Evolutionary conservation across 192 early-diverging fungal species (phyloP), one percentile per base, ranked within the genome.

Genomic region (Backusella morwellensis): DNA sequence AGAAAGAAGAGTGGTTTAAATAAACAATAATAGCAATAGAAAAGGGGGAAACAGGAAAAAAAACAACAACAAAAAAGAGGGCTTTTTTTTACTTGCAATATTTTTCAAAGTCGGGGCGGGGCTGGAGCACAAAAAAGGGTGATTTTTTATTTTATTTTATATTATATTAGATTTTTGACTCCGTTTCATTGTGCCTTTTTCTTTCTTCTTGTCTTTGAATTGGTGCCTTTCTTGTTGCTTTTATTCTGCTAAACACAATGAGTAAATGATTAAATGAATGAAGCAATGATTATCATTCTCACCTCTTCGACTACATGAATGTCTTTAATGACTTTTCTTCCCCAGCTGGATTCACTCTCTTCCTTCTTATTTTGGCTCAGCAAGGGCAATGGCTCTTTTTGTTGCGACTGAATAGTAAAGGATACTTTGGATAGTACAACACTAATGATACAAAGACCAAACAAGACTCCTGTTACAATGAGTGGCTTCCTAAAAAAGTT

Each of bases 401-500:
- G 70, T 50, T 83, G 75, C 14, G 6, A 12, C 8, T 71, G 47
- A 75, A 93, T 88, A 6, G 80, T 86, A 35, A 90, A 85, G 47
- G 90, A 81, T 73, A 93, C 34, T 72, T 88, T 88, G 23, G 88
- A 89, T 35, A 87, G 70, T 21, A 83, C 11, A 23, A 90, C 89
- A 7, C 88, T 88, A 66, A 90, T 47, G 11, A 80, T 78, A 86
- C 92, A 91, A 56, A 91, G 11, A 2, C 29, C 75, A 72, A 93
- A 82, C 52, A 93, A 41, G 38, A 81, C 78, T 0, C 66, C 50
- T 6, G 86, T 85, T 26, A 89, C 83, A 4, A 81, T 87, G 29
- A 89, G 42, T 23, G 93, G 93, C 76, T 95, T 95, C 73, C 84
- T 84, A 72, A 91, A 81, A 38, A 90, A 82, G 34, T 83, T 73